Conservation (phyloP, 2,329 filamentous ascomycete species). For the Fusarium abutilonis region DNA sequence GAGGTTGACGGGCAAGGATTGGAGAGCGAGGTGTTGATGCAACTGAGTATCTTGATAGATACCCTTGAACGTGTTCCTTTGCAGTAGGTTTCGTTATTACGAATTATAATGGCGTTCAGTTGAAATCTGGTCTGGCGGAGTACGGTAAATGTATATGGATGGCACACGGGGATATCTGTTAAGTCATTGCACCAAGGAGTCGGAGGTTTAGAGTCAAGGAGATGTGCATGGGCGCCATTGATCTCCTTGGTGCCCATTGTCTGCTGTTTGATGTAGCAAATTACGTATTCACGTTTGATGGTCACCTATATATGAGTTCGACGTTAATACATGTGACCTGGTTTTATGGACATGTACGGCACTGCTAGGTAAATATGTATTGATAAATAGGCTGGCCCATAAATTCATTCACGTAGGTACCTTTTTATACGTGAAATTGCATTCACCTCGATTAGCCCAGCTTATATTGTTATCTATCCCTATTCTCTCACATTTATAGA, state of each 20-base stretch:
- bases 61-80: constrained; percentile 55
- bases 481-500: no score
- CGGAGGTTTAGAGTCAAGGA: neutral
- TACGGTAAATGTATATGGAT: constrained; percentile 12
- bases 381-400: no score
- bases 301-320: no score
- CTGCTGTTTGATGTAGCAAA: neutral
- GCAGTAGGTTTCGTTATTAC: constrained; percentile 44
- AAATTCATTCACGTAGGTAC: no score
- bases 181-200: constrained; percentile 1
- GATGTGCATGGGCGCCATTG: neutral
- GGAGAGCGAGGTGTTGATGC: constrained; percentile 49
- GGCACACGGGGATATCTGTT: neutral
- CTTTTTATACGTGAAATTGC: no score
- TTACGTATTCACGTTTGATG: neutral
- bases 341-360: no score
- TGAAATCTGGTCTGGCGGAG: constrained; percentile 16
- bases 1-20: constrained; percentile 47
- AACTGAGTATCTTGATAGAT: constrained; percentile 56
- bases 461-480: no score
- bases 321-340: no score
- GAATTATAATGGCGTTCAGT: constrained; percentile 13
- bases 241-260: neutral
- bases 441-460: no score
- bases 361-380: no score